These are phyloP conservation scores for Wickerhamomyces bovis DNA, from an alignment of 805 yeast species.

Conservation along the genomic window DNA sequence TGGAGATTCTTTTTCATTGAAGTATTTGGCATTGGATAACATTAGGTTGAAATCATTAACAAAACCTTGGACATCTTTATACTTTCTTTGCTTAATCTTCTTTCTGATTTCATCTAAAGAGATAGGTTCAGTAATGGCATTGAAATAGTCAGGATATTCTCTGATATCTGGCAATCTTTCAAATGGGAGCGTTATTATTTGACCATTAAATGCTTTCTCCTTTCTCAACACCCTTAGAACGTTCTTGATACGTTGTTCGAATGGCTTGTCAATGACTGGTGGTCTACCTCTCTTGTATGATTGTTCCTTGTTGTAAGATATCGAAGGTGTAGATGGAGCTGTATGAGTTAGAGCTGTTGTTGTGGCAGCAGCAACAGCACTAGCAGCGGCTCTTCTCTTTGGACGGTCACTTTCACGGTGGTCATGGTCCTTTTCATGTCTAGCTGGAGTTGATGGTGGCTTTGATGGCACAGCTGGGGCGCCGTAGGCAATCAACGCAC, in stretches of 20 bases:
- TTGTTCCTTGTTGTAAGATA: conserved; percentile 17
- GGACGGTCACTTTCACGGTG: not conserved
- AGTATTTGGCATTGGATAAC: conserved; percentile 67
- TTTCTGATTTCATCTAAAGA: conserved; percentile 69
- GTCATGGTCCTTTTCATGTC: not conserved
- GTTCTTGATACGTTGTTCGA: conserved; percentile 86
- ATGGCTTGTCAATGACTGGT: conserved; percentile 85
- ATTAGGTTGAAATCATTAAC: conserved; percentile 70
- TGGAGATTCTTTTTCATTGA: conserved; percentile 50
- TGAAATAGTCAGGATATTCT: conserved; percentile 39
- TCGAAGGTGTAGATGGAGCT: conserved; percentile 6
- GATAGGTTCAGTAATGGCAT: conserved; percentile 50
- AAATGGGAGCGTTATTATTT: conserved; percentile 54
- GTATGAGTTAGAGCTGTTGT: not conserved
- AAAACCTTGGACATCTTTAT: conserved; percentile 68
- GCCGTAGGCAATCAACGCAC: conserved; percentile 14
- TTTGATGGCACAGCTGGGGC: conserved; percentile 2
- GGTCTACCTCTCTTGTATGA: conserved; percentile 74
- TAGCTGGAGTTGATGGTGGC: conserved; percentile 3
- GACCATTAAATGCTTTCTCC: conserved; percentile 48
- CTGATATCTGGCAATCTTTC: conserved; percentile 74
- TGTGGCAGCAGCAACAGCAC: not conserved
- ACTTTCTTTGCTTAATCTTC: conserved; percentile 80
- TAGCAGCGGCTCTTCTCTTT: conserved; percentile 3
- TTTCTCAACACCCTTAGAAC: conserved; percentile 77